Conservation (phyloP, 768 basidiomycete species). For the Tricholoma flavovirens region DNA sequence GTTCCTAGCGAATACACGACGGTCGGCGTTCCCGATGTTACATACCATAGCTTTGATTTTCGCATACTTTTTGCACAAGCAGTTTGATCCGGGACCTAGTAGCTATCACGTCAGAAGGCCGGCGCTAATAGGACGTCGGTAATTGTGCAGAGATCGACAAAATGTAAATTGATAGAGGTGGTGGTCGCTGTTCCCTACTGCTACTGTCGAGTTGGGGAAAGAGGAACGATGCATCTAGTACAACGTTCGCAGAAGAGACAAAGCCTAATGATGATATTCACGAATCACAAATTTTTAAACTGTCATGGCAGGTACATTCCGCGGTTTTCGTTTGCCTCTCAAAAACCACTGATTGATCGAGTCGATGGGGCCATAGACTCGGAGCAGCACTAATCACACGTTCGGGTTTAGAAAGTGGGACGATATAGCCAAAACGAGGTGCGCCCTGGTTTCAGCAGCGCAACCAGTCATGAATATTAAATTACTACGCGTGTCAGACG, state of each 20-base stretch:
- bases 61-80: no score
- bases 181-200: background rate
- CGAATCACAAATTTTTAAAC: no score
- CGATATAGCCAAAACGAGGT: no score
- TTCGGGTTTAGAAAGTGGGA: no score
- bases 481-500: no score
- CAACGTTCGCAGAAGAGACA: slow-evolving; percentile 1
- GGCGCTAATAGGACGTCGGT: no score
- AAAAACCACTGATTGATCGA: slow-evolving; percentile 13
- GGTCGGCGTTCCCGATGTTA: background rate
- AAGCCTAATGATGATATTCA: background rate
- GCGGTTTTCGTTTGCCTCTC: slow-evolving; percentile 13
- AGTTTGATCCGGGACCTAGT: background rate
- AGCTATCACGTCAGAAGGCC: background rate
- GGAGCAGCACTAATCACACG: no score
- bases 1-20: background rate
- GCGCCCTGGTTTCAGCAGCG: no score
- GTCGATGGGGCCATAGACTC: no score
- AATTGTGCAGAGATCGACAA: background rate
- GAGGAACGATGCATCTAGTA: background rate
- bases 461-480: no score
- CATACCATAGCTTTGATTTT: no score
- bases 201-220: background rate
- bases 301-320: no score
- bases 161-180: background rate